These are phyloP conservation scores for Actinomucor elegans DNA, from an alignment of 371 early-diverging fungal genomes.

Conservation along the genomic window DNA sequence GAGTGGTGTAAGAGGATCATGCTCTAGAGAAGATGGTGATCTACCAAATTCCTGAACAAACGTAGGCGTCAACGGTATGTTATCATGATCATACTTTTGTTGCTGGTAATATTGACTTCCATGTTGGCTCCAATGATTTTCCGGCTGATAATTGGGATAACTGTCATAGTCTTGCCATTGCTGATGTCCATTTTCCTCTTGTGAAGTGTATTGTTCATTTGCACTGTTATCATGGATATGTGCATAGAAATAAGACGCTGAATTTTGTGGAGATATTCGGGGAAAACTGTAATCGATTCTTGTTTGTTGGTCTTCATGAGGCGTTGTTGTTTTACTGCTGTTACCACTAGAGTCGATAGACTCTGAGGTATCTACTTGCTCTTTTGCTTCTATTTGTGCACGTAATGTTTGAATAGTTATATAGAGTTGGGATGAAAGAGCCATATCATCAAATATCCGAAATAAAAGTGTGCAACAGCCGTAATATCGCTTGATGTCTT, in stretches of 20 bases:
- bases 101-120: neutral
- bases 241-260: neutral
- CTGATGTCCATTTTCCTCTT: too few species aligned
- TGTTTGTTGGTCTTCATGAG: neutral
- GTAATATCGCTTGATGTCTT: neutral
- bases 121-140: neutral
- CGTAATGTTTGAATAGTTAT: slow-evolving; percentile 7
- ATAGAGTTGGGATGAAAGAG: slow-evolving; percentile 10
- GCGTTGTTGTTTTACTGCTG: neutral
- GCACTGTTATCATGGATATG: neutral
- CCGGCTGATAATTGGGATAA: neutral
- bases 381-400: slow-evolving; percentile 3
- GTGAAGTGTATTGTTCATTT: neutral
- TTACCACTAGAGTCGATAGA: neutral
- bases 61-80: neutral
- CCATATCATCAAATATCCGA: slow-evolving; percentile 13
- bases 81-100: neutral
- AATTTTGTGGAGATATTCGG: neutral
- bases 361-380: neutral
- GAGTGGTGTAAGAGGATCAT: neutral
- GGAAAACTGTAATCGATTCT: neutral
- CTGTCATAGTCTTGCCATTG: neutral
- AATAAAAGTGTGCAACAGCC: neutral
- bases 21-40: neutral
- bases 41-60: neutral